Evolutionary conservation across 2,329 filamentous ascomycete species (phyloP).

Genomic region (Diplocarpon rosae): DNA sequence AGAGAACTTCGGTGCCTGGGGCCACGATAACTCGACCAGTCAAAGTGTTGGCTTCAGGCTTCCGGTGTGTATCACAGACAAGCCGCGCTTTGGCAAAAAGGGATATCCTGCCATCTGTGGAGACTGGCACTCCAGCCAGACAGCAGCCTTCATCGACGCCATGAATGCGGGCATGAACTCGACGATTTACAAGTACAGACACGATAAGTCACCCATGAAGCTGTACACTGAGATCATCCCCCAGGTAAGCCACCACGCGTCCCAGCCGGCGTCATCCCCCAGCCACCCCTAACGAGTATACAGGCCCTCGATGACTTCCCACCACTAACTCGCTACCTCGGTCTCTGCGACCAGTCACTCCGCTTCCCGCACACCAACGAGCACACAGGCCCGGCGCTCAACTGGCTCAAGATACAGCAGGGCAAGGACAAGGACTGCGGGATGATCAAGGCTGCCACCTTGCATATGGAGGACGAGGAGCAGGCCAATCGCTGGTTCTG

Average conservation of each 20-base stretch:
- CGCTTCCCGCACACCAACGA: background rate
- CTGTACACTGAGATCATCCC: slow-evolving; percentile 2
- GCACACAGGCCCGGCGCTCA: background rate
- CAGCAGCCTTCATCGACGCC: slow-evolving; percentile 2
- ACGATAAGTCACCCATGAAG: background rate
- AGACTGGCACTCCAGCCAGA: slow-evolving; percentile 6
- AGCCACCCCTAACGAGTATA: background rate
- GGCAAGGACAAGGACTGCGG: slow-evolving; percentile 4
- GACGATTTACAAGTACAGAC: background rate
- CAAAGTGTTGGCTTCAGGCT: slow-evolving; percentile 4
- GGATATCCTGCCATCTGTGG: slow-evolving; percentile 9
- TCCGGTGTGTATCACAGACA: slow-evolving; percentile 1
- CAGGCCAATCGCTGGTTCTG: slow-evolving; percentile 7
- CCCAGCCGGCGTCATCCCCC: background rate
- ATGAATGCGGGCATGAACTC: background rate
- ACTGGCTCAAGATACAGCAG: slow-evolving; percentile 1
- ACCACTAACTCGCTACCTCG: slow-evolving; percentile 3
- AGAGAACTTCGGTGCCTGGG: background rate
- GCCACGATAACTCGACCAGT: background rate
- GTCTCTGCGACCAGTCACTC: slow-evolving; percentile 1
- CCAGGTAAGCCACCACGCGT: background rate
- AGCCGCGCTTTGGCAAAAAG: background rate
- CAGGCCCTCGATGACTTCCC: slow-evolving; percentile 2
- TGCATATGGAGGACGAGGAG: background rate
- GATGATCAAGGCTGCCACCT: background rate